Percentiles rank a stretch among this genome's conserved stretches.
These are phyloP conservation scores for Calonectria honghensis DNA, from an alignment of 2,329 filamentous ascomycete genomes.

Conservation along the genomic window DNA sequence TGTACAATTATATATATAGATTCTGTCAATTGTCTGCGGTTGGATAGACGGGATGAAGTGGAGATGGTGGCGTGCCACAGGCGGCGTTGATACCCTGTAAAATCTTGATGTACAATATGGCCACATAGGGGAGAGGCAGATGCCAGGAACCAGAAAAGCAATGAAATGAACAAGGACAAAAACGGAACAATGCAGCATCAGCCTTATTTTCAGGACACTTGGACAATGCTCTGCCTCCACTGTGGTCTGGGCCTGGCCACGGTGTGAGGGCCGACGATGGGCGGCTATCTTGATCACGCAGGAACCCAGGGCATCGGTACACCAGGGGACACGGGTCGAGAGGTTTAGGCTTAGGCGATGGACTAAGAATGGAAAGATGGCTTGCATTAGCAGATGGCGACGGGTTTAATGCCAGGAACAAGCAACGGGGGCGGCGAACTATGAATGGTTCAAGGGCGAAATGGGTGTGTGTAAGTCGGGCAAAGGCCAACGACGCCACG, in stretches of 20 bases:
- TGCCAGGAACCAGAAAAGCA: neutral
- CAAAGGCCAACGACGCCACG: neutral
- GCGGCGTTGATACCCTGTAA: constrained; percentile 36
- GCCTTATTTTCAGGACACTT: constrained; percentile 20
- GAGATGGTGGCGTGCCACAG: constrained; percentile 17
- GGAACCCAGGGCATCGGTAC: constrained; percentile 33
- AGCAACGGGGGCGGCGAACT: constrained; percentile 18
- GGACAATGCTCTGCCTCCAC: constrained; percentile 15
- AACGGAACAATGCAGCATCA: neutral
- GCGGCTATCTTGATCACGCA: constrained; percentile 36
- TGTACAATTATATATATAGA: constrained; percentile 39
- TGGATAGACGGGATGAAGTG: constrained; percentile 20
- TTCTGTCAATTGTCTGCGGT: constrained; percentile 8
- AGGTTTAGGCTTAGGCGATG: no score
- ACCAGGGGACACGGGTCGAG: constrained; percentile 12
- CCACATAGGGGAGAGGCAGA: constrained; percentile 19
- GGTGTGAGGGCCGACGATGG: neutral
- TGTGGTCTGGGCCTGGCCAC: constrained; percentile 17
- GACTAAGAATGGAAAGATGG: constrained; percentile 29
- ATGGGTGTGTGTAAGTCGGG: neutral
- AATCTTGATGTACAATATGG: constrained; percentile 39
- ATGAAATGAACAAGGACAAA: constrained; percentile 20
- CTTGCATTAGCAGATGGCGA: constrained; percentile 26
- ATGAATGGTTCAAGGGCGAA: constrained; percentile 18
- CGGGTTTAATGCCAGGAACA: constrained; percentile 21